Base-by-base conservation (phyloP, 2,329 filamentous ascomycete species). In the Cadophora gregata region DNA sequence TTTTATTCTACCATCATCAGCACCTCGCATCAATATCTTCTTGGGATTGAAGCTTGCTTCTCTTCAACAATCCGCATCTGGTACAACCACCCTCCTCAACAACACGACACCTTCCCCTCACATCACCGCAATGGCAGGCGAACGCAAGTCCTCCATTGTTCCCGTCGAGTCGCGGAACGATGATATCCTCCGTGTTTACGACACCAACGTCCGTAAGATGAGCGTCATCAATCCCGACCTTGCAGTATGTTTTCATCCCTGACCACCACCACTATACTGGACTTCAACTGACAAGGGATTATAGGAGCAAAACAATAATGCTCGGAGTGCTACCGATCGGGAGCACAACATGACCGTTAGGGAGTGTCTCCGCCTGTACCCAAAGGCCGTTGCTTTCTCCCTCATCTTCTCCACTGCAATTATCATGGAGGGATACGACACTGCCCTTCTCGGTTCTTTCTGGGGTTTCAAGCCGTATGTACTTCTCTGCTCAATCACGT, bases 101-200 rank as follows among this genome's bases (percentile, higher is more conserved):
- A 36, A 33, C 51, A 21, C n/a, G n/a, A 33, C 10, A 29, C 9
- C 19, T 33, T n/a, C 27, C 16, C 36, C 8, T 42, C 36, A 9
- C 5, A 47, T 47, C 42, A 47, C 77, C 79, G 59, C 29, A 29
- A 62, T 62, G 60, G 60, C 27, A 21, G 47, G 33, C 24, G 38
- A 53, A 48, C 60, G 60, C 60, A 62, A 62, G 29, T 33, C 21
- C 10, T 62, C 60, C 14, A 51, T 62, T 33, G 60, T 62, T 4
- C 31, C 42, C n/a, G 60, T 62, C 60, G 60, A 53, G 21, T 62
- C 60, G 27, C 60, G 48, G 33, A 8, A 42, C 24, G 63, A 60
- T 47, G 55, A 61, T 53, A 29, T 64, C 14, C 51, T 64, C 21
- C 53, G 63, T 12, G 56, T 65, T 19, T 31, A 45, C 6, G 63